Base-by-base conservation (phyloP, 805 yeast genomes). In the Yamadazyma paraphyllophila region DNA sequence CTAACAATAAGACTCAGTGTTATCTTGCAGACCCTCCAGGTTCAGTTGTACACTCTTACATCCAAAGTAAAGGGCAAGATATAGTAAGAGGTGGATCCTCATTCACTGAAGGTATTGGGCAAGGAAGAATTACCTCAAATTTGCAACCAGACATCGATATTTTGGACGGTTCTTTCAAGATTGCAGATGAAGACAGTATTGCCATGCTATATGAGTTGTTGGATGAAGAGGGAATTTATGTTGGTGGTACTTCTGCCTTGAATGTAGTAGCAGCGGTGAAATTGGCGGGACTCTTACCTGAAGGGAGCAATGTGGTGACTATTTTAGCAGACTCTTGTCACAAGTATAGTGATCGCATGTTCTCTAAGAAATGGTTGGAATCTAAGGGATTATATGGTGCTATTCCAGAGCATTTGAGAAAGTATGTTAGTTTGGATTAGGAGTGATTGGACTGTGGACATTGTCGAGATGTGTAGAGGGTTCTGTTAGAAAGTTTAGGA, bases 61-160 rank as follows among this genome's bases (percentile, higher is more conserved):
- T 91, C 49, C 82, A 80, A 49, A 73, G 86, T 4, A 80, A 82
- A 13, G 92, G 92, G 27, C 71, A 83, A 60, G 74, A 77, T 9
- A 66, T 84, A 46, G 88, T 81, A 36, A 78, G 90, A 57, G 74
- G 78, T 1, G 97, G 97, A 26, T 80, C 88, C 2, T 85, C 96
- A 0, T 89, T 91, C 65, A 91, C 97, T 25, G 97, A 91, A 69
- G 97, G 97, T 27, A 89, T 91, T 67, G 97, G 97, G 25, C 97
- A 91, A 67, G 96, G 96, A 39, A 78, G 97, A 57, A 85, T 91
- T 57, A 91, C 97, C 5, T 85, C 79, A 51, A 91, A 91, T 64
- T 74, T 91, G 64, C 73, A 73, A 13, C 85, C 81, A 36, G 96
- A 88, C 51, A 69, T 89, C 25, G 83, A 75, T 7, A 63, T 83